Evolutionary conservation across 768 basidiomycete genomes (phyloP), one percentile per base, ranked within the genome.

Genomic region (Collybiopsis confluens): DNA sequence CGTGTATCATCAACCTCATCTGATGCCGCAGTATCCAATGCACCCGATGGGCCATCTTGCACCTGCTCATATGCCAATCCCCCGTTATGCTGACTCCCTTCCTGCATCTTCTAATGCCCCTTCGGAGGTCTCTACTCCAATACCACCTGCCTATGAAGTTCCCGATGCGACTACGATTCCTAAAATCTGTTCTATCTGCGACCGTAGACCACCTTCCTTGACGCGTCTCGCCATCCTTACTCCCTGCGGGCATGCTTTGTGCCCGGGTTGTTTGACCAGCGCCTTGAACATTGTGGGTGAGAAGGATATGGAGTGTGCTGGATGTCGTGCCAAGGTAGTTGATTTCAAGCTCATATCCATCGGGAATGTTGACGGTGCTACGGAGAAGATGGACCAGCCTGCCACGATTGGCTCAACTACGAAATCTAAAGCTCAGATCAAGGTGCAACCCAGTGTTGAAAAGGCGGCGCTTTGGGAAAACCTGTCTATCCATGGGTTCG

Each of bases 261-360:
- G 91, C 64, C 87, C 89, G 2, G 77, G 78, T 9, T 93, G 91
- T 63, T 75, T 93, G 52, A 93, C 91, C 1, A 90, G 89, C 47
- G 88, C 89, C 7, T 74, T 93, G 48, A 93, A 93, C 59, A 92
- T 92, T 48, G 91, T 92, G 16, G 90, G 90, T 6, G 90, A 93
- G 68, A 92, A 92, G 64, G 86, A 88, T 54, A 89, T 92, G 80
- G 80, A 85, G 55, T 93, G 91, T 57, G 85, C 88, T 16, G 85
- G 90, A 27, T 93, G 90, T 69, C 85, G 84, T 61, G 68, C 66
- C 37, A 78, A 80, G 30, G 89, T 92, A 20, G 75, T 73, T 27
- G 83, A 88, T 63, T 92, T 92, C 65, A 78, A 80, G 42, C 68
- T 90, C 55, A 67, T 72, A 46, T 64, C 61, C 54, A 59, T 37